phyloP scores from a whole-genome alignment of 2,329 filamentous ascomycete genomes.

The Diplodia intermedia region DNA sequence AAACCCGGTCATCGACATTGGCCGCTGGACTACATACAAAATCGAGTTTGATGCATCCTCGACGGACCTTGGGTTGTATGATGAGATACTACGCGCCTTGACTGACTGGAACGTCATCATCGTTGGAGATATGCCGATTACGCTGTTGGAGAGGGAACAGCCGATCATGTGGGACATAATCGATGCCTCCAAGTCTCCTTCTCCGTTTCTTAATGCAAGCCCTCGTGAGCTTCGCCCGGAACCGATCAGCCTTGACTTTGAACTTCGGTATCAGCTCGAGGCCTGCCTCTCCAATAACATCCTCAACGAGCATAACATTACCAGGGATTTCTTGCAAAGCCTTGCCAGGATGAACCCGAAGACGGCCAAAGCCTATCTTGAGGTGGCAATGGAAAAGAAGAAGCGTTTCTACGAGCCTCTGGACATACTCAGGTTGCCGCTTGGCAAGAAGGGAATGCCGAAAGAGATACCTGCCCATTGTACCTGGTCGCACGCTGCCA shows the following conservation, averaged over 20 bases:
- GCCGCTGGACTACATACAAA: constrained; percentile 68
- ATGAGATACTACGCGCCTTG: constrained; percentile 61
- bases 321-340: constrained; percentile 68
- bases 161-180: constrained; percentile 41
- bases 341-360: constrained; percentile 60
- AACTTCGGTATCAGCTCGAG: constrained; percentile 87
- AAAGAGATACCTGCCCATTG: constrained; percentile 73
- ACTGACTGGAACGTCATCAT: constrained; percentile 75
- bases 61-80: constrained; percentile 46
- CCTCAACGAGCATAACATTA: constrained; percentile 78
- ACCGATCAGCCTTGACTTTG: constrained; percentile 62
- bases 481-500: constrained; percentile 74
- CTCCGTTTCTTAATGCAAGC: not conserved
- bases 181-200: constrained; percentile 28
- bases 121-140: constrained; percentile 53
- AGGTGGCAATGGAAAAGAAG: constrained; percentile 73
- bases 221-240: not conserved
- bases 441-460: constrained; percentile 52
- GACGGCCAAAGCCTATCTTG: constrained; percentile 71
- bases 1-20: constrained; percentile 44
- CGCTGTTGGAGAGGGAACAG: constrained; percentile 39
- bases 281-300: constrained; percentile 84
- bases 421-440: constrained; percentile 67
- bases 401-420: constrained; percentile 72
- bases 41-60: constrained; percentile 55